Percentiles rank a stretch among this genome's conserved stretches.
phyloP scores from a whole-genome alignment of 345 rosid species.

The Brassica incana region DNA sequence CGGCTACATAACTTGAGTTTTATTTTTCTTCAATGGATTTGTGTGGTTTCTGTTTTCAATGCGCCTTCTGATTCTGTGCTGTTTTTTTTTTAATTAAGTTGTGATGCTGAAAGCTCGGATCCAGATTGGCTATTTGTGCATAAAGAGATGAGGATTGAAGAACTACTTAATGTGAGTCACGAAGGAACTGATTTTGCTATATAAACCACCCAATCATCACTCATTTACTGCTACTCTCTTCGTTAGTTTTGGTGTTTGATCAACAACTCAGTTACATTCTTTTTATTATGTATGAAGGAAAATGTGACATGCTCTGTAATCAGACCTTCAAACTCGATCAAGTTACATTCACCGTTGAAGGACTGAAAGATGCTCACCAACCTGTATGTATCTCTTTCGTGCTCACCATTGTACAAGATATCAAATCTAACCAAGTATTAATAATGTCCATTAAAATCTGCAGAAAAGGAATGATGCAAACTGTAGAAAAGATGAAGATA shows the following conservation, averaged over 20 bases:
- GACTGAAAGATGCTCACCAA: conserved; percentile 96
- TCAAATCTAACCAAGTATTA: too few relatives aligned
- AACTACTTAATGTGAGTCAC: too few relatives aligned
- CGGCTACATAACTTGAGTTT: too few relatives aligned
- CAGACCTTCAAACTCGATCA: conserved; percentile 98
- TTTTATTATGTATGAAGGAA: conserved; percentile 82
- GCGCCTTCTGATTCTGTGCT: too few relatives aligned
- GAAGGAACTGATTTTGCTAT: too few relatives aligned
- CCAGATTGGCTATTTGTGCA: too few relatives aligned
- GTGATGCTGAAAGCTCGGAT: too few relatives aligned
- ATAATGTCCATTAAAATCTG: too few relatives aligned
- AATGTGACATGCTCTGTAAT: conserved; percentile 88
- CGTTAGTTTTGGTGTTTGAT: background rate
- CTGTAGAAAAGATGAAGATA: conserved; percentile 52
- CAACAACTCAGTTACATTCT: background rate
- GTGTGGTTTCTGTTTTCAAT: too few relatives aligned
- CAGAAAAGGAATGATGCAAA: conserved; percentile 99
- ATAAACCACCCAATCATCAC: background rate
- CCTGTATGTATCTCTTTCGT: conserved; percentile 49
- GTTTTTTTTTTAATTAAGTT: too few relatives aligned
- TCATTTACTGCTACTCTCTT: background rate
- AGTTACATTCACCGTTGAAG: conserved; percentile 93
- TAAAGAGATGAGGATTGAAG: too few relatives aligned
- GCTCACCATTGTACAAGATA: background rate
- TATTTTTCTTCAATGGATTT: too few relatives aligned